phyloP scores from a whole-genome alignment of 768 basidiomycete genomes.

The Daedalea quercina region DNA sequence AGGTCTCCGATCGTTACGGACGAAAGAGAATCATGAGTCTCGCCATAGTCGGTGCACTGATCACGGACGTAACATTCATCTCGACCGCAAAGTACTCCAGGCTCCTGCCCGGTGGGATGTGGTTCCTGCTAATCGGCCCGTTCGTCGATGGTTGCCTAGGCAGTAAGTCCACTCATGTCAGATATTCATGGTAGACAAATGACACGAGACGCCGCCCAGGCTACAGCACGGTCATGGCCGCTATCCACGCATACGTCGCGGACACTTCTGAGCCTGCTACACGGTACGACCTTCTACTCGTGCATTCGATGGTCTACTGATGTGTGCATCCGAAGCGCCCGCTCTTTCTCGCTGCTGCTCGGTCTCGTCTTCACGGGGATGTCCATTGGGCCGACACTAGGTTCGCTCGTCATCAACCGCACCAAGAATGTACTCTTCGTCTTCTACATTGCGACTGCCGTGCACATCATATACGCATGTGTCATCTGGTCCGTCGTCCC shows the following conservation, averaged over 20 bases:
- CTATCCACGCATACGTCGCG: conserved; percentile 59
- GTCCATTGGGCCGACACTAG: conserved; percentile 70
- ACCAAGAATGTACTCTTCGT: conserved; percentile 53
- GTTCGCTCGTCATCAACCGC: conserved; percentile 52
- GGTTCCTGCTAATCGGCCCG: conserved; percentile 65
- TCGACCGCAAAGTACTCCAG: conserved; percentile 53
- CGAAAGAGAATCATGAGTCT: conserved; percentile 59
- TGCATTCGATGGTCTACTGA: background rate
- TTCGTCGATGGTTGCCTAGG: conserved; percentile 66
- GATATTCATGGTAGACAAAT: background rate
- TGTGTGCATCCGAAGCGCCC: conserved; percentile 37
- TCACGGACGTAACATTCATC: conserved; percentile 62
- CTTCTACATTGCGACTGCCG: conserved; percentile 57
- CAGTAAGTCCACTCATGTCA: conserved; percentile 35
- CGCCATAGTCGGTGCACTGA: conserved; percentile 51
- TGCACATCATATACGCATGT: conserved; percentile 44
- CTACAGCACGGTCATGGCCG: conserved; percentile 40
- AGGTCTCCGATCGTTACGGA: conserved; percentile 78
- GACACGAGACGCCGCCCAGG: conserved; percentile 31
- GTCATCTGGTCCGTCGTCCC: conserved; percentile 60
- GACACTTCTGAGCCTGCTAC: conserved; percentile 52
- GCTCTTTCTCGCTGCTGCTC: conserved; percentile 53
- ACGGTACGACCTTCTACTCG: conserved; percentile 33
- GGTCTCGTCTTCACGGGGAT: conserved; percentile 73
- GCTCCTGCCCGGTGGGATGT: conserved; percentile 72